Percentiles rank a stretch among this genome's conserved stretches.
Conservation (phyloP, 2,329 filamentous ascomycete genomes). For the Sarocladiaceae sp. region DNA sequence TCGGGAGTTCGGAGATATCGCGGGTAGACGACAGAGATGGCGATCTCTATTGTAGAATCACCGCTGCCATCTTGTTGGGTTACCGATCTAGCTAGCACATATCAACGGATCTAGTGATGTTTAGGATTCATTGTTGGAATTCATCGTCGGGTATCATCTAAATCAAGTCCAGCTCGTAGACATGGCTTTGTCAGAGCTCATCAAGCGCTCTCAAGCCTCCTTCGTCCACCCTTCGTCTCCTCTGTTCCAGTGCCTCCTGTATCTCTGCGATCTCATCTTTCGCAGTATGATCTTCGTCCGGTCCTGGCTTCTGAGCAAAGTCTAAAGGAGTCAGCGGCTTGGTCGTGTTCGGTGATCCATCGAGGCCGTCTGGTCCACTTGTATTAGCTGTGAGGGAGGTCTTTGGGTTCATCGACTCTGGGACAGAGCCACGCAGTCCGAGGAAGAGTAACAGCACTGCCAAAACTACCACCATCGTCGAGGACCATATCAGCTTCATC, state of each 20-base stretch:
- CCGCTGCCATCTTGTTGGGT: background rate
- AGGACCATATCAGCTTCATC: constrained; percentile 57
- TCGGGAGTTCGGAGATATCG: background rate
- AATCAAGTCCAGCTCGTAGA: background rate
- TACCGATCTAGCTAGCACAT: no score
- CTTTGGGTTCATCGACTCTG: background rate
- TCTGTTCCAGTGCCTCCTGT: constrained; percentile 19
- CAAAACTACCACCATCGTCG: constrained; percentile 43
- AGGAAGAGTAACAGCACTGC: constrained; percentile 39
- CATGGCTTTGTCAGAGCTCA: constrained; percentile 31
- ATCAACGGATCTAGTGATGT: no score
- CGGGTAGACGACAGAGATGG: background rate
- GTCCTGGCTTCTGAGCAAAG: constrained; percentile 12
- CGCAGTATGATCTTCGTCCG: background rate
- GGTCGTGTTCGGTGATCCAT: constrained; percentile 11
- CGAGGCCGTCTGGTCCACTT: background rate
- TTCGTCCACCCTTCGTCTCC: constrained; percentile 21
- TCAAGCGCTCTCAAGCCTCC: constrained; percentile 39
- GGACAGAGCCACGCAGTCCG: constrained; percentile 15
- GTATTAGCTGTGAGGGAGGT: background rate
- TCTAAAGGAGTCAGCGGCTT: constrained; percentile 14
- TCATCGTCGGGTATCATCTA: constrained; percentile 1
- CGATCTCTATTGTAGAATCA: no score
- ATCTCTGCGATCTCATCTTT: constrained; percentile 12
- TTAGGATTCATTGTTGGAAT: no score